Evolutionary conservation across 2,329 filamentous ascomycete genomes (phyloP).

Genomic region (Penicillium griseofulvum): DNA sequence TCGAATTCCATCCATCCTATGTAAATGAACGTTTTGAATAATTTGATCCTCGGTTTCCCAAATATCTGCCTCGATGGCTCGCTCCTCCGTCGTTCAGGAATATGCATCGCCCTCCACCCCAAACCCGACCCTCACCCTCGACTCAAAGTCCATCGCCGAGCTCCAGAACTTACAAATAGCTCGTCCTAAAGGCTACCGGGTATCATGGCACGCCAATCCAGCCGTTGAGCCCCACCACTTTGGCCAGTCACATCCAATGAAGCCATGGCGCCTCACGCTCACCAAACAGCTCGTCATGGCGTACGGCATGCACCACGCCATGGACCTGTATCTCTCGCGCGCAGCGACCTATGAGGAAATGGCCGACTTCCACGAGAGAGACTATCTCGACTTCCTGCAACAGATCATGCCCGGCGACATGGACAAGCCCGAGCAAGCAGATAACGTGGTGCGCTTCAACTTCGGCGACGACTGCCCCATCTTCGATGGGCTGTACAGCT

Average conservation of each 20-base stretch:
- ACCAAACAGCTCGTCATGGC: slow-evolving; percentile 93
- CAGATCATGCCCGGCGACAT: slow-evolving; percentile 69
- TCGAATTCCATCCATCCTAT: slow-evolving; percentile 1
- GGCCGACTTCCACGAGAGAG: slow-evolving; percentile 77
- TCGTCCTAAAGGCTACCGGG: slow-evolving; percentile 78
- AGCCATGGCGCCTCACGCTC: slow-evolving; percentile 92
- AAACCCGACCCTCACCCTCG: slow-evolving; percentile 49
- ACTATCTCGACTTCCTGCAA: slow-evolving; percentile 87
- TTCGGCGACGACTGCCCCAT: slow-evolving; percentile 93
- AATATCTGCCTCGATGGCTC: slow-evolving; percentile 34
- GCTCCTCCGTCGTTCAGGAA: slow-evolving; percentile 50
- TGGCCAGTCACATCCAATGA: slow-evolving; percentile 96
- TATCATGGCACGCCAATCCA: slow-evolving; percentile 94
- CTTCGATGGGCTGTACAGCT: slow-evolving; percentile 93
- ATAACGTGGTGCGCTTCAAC: slow-evolving; percentile 67
- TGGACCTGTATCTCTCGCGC: slow-evolving; percentile 88
- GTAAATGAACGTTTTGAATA: not conserved
- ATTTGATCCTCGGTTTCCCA: not conserved
- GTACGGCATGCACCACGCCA: slow-evolving; percentile 93
- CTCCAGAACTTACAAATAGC: slow-evolving; percentile 66
- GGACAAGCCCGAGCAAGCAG: slow-evolving; percentile 60
- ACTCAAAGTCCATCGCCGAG: slow-evolving; percentile 53
- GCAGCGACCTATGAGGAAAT: slow-evolving; percentile 85
- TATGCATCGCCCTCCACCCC: slow-evolving; percentile 44
- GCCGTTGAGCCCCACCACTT: slow-evolving; percentile 97